Conservation (phyloP, 1,139 yeast genomes). For the Blastobotrys illinoisensis region DNA sequence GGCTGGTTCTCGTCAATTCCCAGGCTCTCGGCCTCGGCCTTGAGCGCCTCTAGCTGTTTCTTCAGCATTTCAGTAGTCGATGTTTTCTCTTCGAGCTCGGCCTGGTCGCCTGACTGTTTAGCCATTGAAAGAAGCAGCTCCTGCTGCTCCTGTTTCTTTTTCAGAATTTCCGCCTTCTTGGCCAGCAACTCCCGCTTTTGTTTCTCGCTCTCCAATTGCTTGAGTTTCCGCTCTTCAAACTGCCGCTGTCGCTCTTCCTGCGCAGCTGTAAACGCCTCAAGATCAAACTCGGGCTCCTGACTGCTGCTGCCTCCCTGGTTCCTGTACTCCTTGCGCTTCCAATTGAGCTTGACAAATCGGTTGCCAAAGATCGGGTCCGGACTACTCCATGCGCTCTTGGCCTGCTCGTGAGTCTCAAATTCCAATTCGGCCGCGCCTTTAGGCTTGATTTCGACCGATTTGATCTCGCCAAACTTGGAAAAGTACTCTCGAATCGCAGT, state of each 20-base stretch:
- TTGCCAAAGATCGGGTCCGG: constrained; percentile 46
- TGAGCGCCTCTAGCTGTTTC: constrained; percentile 31
- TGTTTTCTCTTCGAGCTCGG: constrained; percentile 26
- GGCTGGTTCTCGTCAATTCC: constrained; percentile 18
- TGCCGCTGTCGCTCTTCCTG: constrained; percentile 40
- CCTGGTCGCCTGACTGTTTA: constrained; percentile 25
- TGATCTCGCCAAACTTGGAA: constrained; percentile 38
- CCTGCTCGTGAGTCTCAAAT: constrained; percentile 36
- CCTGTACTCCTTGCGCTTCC: constrained; percentile 27
- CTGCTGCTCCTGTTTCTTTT: constrained; percentile 32
- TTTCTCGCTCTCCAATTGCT: constrained; percentile 33
- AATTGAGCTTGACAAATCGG: constrained; percentile 44
- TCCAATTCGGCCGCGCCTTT: constrained; percentile 35
- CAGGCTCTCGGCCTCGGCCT: constrained; percentile 33
- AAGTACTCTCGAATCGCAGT: constrained; percentile 34
- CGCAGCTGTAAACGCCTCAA: constrained; percentile 34
- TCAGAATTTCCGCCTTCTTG: constrained; percentile 34
- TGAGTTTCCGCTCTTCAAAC: constrained; percentile 38
- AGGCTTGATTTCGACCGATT: constrained; percentile 25
- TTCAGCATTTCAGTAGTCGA: constrained; percentile 32
- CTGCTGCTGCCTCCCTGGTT: not conserved
- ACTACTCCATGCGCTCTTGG: constrained; percentile 40
- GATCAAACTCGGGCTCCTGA: constrained; percentile 28
- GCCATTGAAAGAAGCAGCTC: constrained; percentile 24
- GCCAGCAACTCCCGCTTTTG: constrained; percentile 33